A percentile compares a stretch with the other conserved stretches of the same genome.
Evolutionary conservation across 176 grass and related monocot species (phyloP).

Genomic region (Urochloa ruziziensis): DNA sequence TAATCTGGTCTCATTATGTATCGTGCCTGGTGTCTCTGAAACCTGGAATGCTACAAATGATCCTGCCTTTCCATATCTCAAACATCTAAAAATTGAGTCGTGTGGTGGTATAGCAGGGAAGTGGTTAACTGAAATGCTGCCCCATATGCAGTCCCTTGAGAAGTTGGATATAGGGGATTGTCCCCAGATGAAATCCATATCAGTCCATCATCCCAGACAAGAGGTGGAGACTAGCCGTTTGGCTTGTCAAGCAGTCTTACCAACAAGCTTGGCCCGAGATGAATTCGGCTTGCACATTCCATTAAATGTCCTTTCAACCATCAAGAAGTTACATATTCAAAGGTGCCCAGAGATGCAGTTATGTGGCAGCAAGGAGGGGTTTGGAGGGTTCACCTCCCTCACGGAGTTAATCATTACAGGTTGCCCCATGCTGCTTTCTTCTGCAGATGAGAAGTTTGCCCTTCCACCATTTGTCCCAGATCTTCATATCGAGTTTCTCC

Average conservation of each 20-base stretch:
- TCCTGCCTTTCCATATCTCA: background rate
- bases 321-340: background rate
- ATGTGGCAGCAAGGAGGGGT: background rate
- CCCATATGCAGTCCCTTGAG: background rate
- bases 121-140: background rate
- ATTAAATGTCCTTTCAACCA: background rate
- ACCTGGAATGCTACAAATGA: background rate
- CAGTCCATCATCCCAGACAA: background rate
- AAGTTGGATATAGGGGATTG: background rate
- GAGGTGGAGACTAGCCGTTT: background rate
- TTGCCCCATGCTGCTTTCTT: background rate
- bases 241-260: background rate
- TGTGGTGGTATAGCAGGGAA: background rate
- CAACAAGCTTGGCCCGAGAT: background rate
- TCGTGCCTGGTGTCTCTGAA: background rate
- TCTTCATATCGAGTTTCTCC: background rate
- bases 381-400: background rate
- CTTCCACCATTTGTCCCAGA: background rate
- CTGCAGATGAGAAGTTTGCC: background rate
- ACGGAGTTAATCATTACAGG: background rate
- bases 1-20: background rate
- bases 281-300: background rate
- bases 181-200: background rate
- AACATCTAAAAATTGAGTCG: background rate
- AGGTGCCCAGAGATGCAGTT: slow-evolving; percentile 3